phyloP scores from a whole-genome alignment of 1,284 basidiomycete genomes.

The Leccinum fuscescens region DNA sequence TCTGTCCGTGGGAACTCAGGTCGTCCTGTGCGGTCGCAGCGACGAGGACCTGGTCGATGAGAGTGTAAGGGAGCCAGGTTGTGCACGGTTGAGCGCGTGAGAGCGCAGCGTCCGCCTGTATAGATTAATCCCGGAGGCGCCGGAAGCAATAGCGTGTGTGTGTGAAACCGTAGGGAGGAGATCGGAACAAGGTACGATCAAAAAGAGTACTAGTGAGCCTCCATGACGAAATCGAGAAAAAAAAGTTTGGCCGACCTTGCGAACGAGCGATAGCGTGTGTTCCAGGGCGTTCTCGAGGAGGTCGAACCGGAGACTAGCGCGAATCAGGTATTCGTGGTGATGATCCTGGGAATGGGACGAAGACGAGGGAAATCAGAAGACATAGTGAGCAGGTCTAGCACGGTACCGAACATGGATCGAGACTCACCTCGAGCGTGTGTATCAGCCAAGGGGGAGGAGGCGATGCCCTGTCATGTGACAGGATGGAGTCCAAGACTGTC shows the following conservation, averaged over 20 bases:
- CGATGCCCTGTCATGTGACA: slow-evolving; percentile 61
- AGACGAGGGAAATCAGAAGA: neutral
- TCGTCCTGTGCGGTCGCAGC: slow-evolving; percentile 59
- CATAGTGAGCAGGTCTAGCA: slow-evolving; percentile 12
- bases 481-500: slow-evolving; percentile 72
- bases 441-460: slow-evolving; percentile 83
- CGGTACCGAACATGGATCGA: slow-evolving; percentile 4
- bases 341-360: slow-evolving; percentile 47
- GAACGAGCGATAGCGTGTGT: slow-evolving; percentile 67
- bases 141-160: neutral
- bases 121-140: neutral
- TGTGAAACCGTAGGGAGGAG: neutral
- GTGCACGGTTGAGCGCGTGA: slow-evolving; percentile 51
- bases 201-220: slow-evolving; percentile 10
- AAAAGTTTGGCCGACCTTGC: slow-evolving; percentile 50
- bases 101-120: slow-evolving; percentile 58
- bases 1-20: slow-evolving; percentile 42
- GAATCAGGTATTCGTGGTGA: slow-evolving; percentile 78
- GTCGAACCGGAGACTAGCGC: slow-evolving; percentile 73
- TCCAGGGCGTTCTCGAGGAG: slow-evolving; percentile 77
- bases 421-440: slow-evolving; percentile 63
- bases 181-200: slow-evolving; percentile 7
- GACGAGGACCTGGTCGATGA: slow-evolving; percentile 83
- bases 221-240: slow-evolving; percentile 1
- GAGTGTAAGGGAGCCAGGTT: slow-evolving; percentile 81